These are phyloP conservation scores for Leishmania lainsoni DNA, from an alignment of 208 protist species.

Conservation along the genomic window DNA sequence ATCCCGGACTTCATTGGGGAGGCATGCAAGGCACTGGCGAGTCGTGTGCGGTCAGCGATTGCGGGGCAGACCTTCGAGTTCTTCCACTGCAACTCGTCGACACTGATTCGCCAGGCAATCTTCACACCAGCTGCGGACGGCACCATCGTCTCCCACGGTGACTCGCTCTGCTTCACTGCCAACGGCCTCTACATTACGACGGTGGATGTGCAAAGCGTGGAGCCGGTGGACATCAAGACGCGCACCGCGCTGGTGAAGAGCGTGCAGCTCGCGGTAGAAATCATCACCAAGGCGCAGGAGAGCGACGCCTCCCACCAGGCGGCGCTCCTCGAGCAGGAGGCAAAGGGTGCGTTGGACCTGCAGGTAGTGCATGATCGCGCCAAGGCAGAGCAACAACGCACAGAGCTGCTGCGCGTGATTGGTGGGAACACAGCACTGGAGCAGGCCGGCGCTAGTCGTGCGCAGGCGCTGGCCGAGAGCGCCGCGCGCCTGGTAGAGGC, in stretches of 20 bases:
- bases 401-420: constrained; percentile 65
- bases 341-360: constrained; percentile 63
- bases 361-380: constrained; percentile 75
- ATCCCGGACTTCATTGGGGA: constrained; percentile 97
- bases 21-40: constrained; percentile 94
- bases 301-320: constrained; percentile 86
- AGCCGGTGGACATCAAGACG: constrained; percentile 93
- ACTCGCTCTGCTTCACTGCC: constrained; percentile 77
- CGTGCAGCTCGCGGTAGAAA: constrained; percentile 93
- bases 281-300: constrained; percentile 90
- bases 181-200: constrained; percentile 93
- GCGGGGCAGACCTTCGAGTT: constrained; percentile 93
- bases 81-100: constrained; percentile 95
- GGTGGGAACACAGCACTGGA: constrained; percentile 74
- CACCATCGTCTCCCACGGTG: constrained; percentile 33
- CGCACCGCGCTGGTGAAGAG: constrained; percentile 82
- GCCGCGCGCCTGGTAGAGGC: constrained; percentile 68
- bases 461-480: constrained; percentile 75
- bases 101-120: constrained; percentile 92
- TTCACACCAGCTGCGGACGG: constrained; percentile 69
- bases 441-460: constrained; percentile 65
- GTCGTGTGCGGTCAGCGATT: constrained; percentile 91
- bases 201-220: constrained; percentile 94
- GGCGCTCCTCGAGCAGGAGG: constrained; percentile 76
- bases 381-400: constrained; percentile 62